Percentiles rank a stretch among this genome's conserved stretches.
phyloP scores from a whole-genome alignment of 139 green algal genomes.

The Zygnema circumcarinatum region DNA sequence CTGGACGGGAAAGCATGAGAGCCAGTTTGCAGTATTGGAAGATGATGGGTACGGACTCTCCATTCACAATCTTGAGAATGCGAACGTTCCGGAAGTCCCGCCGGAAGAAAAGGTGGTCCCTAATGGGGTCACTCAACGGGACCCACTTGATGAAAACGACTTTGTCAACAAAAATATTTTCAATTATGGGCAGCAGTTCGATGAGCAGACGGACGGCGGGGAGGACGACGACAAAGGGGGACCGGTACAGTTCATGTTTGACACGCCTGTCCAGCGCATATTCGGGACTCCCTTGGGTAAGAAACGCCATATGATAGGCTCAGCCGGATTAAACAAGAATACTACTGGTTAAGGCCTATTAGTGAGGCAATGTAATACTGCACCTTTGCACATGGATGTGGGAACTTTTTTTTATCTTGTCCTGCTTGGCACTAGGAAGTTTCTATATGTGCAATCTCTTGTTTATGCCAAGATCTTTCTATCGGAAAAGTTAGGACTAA shows the following conservation, averaged over 20 bases:
- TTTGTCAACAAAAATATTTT: not conserved
- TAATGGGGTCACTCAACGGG: not conserved
- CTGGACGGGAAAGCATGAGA: slow-evolving; percentile 38
- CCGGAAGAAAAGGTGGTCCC: not conserved
- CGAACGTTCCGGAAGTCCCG: slow-evolving; percentile 1
- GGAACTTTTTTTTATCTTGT: too few relatives aligned
- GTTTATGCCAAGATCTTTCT: too few relatives aligned
- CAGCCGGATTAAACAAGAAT: too few relatives aligned
- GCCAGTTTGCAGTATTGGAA: slow-evolving; percentile 47
- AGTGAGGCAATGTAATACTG: too few relatives aligned
- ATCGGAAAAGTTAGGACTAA: too few relatives aligned
- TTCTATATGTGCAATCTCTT: too few relatives aligned
- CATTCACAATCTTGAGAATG: slow-evolving; percentile 44
- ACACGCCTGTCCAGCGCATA: slow-evolving; percentile 54
- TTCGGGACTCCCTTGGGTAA: slow-evolving; percentile 46
- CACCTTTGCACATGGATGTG: too few relatives aligned
- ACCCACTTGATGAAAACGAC: not conserved
- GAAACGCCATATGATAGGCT: not conserved
- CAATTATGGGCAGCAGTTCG: slow-evolving; percentile 15
- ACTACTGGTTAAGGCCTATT: too few relatives aligned
- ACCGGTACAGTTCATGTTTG: slow-evolving; percentile 34
- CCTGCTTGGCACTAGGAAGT: too few relatives aligned
- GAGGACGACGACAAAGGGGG: slow-evolving; percentile 1
- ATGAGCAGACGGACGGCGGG: slow-evolving; percentile 9
- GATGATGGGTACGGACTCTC: slow-evolving; percentile 47